phyloP scores from a whole-genome alignment of 148 eudicot genomes.

The Amaranthus palmeri region DNA sequence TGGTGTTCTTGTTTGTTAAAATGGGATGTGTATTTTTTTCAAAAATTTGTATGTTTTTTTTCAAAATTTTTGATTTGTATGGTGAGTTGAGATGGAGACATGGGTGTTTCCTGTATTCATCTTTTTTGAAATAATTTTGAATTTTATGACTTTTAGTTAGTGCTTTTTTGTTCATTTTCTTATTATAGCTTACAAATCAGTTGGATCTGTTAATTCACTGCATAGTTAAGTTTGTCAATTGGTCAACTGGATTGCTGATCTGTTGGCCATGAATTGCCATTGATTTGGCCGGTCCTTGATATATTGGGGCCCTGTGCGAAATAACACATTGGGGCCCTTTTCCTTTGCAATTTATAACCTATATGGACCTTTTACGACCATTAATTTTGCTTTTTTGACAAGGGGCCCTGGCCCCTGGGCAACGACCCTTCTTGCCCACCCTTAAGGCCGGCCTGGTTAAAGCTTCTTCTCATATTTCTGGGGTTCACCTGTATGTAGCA shows the following conservation, averaged over 20 bases:
- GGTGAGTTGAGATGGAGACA: neutral
- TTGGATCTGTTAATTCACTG: conserved; percentile 13
- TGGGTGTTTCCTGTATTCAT: neutral
- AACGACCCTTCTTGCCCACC: too few species aligned
- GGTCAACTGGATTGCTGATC: neutral
- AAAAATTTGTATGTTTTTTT: neutral
- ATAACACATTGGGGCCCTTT: too few species aligned
- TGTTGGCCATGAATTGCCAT: neutral
- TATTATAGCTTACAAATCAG: neutral
- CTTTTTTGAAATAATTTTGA: neutral
- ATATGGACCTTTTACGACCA: too few species aligned
- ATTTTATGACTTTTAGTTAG: neutral
- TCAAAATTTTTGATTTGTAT: too few species aligned
- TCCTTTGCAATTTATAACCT: too few species aligned
- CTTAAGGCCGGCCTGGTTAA: too few species aligned
- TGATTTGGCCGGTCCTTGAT: too few species aligned
- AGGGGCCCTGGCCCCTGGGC: too few species aligned
- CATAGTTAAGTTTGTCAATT: conserved; percentile 1
- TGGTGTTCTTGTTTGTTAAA: neutral
- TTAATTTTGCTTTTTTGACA: too few species aligned
- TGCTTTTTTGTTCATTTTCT: neutral
- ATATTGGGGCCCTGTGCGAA: too few species aligned
- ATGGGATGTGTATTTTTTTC: neutral
- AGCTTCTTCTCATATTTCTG: neutral
- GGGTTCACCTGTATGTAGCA: neutral